Evolutionary conservation across 164 flowering plant species (phyloP).

Genomic region (Kalanchoe fedtschenkoi): DNA sequence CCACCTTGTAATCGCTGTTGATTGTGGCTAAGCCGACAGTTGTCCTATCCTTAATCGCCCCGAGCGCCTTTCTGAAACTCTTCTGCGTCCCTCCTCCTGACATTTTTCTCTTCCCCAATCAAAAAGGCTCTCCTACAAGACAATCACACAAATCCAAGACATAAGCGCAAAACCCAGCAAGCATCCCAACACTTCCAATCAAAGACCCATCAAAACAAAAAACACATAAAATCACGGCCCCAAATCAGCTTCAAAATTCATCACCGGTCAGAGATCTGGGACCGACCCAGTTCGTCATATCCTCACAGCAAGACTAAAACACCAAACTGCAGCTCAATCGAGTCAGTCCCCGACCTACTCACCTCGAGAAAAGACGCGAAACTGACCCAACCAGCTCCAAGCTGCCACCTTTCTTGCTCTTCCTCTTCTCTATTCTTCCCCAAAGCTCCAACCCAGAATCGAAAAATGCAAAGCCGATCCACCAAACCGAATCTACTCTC

Average conservation of each 20-base stretch:
- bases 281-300: no score
- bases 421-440: background rate
- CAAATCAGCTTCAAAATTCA: background rate
- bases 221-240: background rate
- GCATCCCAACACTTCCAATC: no score
- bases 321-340: no score
- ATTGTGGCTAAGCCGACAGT: slow-evolving; percentile 94
- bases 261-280: no score
- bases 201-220: background rate
- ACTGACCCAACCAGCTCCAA: no score
- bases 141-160: no score
- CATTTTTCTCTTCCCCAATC: slow-evolving; percentile 28
- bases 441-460: background rate
- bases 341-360: no score
- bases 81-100: slow-evolving; percentile 76
- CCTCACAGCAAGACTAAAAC: no score
- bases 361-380: no score
- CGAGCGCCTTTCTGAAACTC: slow-evolving; percentile 79
- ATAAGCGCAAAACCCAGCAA: no score
- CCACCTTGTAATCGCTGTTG: slow-evolving; percentile 91
- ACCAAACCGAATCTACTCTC: background rate
- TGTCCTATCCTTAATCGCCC: slow-evolving; percentile 91
- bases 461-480: background rate
- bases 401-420: no score
- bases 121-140: no score